Conservation (phyloP, 805 yeast species). For the Nakazawaea anatomiae region DNA sequence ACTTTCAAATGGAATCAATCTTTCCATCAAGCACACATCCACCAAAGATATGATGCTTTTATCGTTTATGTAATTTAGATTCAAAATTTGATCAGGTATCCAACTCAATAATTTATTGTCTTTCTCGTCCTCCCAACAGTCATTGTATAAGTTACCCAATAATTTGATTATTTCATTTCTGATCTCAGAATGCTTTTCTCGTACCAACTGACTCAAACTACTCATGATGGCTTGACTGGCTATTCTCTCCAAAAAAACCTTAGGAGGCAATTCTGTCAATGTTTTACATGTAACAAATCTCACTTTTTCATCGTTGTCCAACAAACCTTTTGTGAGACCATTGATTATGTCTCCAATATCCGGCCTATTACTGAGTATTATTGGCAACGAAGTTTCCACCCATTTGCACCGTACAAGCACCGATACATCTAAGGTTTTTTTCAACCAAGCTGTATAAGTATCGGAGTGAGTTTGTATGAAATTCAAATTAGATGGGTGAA, state of each 20-base stretch:
- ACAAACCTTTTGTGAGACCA: conserved; percentile 61
- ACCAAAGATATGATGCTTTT: conserved; percentile 57
- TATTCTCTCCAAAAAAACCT: conserved; percentile 40
- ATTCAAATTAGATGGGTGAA: conserved; percentile 42
- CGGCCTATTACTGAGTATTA: conserved; percentile 34
- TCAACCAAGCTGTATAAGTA: conserved; percentile 67
- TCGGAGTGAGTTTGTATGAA: conserved; percentile 53
- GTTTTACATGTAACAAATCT: conserved; percentile 55
- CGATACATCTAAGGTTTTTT: conserved; percentile 65
- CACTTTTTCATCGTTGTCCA: conserved; percentile 73
- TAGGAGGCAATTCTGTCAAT: conserved; percentile 39
- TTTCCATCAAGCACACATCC: conserved; percentile 55
- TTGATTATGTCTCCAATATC: conserved; percentile 48
- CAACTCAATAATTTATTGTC: conserved; percentile 28
- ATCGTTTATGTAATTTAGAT: conserved; percentile 71
- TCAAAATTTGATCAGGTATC: conserved; percentile 63
- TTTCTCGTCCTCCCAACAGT: conserved; percentile 28
- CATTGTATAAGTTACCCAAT: conserved; percentile 50
- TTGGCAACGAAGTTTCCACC: conserved; percentile 51
- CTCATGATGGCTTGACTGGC: conserved; percentile 41
- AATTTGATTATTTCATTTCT: conserved; percentile 53
- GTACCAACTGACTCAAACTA: conserved; percentile 54
- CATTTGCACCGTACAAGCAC: conserved; percentile 62
- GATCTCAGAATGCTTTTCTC: conserved; percentile 66
- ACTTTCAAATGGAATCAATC: conserved; percentile 49